These are phyloP conservation scores for Phialophora macrospora DNA, from an alignment of 2,329 filamentous ascomycete species.

Conservation along the genomic window DNA sequence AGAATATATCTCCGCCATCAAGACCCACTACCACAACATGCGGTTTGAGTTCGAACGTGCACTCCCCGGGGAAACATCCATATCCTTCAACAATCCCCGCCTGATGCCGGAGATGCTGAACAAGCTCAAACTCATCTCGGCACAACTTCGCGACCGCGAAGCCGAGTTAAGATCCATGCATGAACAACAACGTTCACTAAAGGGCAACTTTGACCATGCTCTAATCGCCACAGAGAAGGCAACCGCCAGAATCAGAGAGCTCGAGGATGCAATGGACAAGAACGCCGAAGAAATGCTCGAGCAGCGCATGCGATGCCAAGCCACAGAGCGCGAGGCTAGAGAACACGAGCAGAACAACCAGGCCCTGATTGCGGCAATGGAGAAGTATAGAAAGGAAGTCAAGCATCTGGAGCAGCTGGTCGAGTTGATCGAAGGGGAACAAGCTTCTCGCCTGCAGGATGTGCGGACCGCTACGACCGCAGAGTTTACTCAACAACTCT, in stretches of 20 bases:
- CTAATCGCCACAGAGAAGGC: slow-evolving; percentile 47
- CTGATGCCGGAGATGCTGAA: slow-evolving; percentile 48
- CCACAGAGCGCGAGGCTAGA: slow-evolving; percentile 48
- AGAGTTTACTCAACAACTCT: slow-evolving; percentile 42
- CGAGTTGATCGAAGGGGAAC: slow-evolving; percentile 48
- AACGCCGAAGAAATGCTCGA: slow-evolving; percentile 54
- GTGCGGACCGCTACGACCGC: slow-evolving; percentile 43
- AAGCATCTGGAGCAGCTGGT: slow-evolving; percentile 51
- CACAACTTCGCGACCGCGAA: slow-evolving; percentile 42
- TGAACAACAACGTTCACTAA: slow-evolving; percentile 48
- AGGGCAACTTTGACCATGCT: slow-evolving; percentile 52
- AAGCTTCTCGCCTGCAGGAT: slow-evolving; percentile 46
- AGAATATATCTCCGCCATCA: slow-evolving; percentile 47
- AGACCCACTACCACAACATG: slow-evolving; percentile 48
- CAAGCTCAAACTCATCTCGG: slow-evolving; percentile 45
- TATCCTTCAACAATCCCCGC: slow-evolving; percentile 46
- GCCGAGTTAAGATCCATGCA: slow-evolving; percentile 46
- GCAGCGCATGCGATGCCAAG: slow-evolving; percentile 50
- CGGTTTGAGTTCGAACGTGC: slow-evolving; percentile 51
- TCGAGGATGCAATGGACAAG: slow-evolving; percentile 49
- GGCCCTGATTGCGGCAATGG: slow-evolving; percentile 49
- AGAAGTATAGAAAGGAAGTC: slow-evolving; percentile 52
- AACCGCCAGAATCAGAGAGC: slow-evolving; percentile 44
- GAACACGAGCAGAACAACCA: slow-evolving; percentile 51
- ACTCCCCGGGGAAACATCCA: slow-evolving; percentile 52